Evolutionary conservation across 1,284 basidiomycete species (phyloP), one percentile per base, ranked within the genome.

Genomic region (Ganoderma multipileum): DNA sequence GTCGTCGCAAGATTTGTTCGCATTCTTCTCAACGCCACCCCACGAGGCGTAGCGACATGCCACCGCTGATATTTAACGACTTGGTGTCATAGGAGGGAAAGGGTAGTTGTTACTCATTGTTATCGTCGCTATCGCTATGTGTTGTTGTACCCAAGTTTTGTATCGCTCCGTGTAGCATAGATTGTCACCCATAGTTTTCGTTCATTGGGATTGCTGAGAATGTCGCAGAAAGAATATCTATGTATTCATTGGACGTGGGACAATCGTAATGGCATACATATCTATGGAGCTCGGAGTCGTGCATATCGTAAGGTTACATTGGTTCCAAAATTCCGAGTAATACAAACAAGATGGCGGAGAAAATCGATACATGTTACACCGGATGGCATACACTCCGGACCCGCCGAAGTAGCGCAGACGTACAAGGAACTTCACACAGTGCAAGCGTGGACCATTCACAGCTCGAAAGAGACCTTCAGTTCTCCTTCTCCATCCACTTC

Each of bases 401-500:
- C 58, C 26, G 64, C 69, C 55, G 69, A 62, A 18, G 33, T 4
- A n/a, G 11, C 23, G 23, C 16, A 60, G 38, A 16, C 26, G 38
- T 16, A 60, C 38, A 60, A 60, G 26, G 38, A 41, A 33, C 12
- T 11, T 5, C 18, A 18, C 20, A 16, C 38, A 23, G 26, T 42
- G 18, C 33, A 41, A 42, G 18, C n/a, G 28, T 23, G 7, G 52
- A n/a, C 14, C 23, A 18, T 8, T 70, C 23, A 70, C 6, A 66
- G 18, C 16, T 60, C 61, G 39, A 73, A 44, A 20, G 57, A 65
- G 6, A 76, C 61, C 63, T 73, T 71, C 30, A 76, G 60, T 23
- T 58, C 58, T n/a, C 69, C 67, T 6, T 68, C 67, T 8, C 33
- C 63, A 2, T 61, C 59, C 36, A 66, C 16, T 8, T 54, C 68